These are phyloP conservation scores for Talaromyces pinophilus DNA, from an alignment of 2,329 filamentous ascomycete species.

Conservation along the genomic window DNA sequence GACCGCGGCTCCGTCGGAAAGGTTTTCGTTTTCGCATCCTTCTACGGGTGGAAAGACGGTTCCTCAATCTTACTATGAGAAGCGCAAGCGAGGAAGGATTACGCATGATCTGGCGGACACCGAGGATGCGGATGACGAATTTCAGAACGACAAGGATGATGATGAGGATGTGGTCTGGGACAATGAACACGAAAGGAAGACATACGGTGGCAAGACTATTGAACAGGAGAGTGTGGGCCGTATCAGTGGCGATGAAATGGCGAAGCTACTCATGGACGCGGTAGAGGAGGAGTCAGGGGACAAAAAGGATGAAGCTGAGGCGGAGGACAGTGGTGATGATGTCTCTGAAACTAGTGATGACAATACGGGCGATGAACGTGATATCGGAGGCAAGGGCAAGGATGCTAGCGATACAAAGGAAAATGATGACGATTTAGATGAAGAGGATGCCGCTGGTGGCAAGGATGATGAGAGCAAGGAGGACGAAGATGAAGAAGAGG, in stretches of 20 bases:
- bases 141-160: neutral
- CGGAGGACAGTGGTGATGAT: slow-evolving; percentile 7
- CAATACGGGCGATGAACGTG: neutral
- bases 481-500: neutral
- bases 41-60: slow-evolving; percentile 18
- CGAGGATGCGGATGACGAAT: neutral
- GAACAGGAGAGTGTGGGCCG: too few relatives aligned
- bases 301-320: neutral
- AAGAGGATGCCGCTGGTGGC: neutral
- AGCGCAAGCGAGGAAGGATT: neutral
- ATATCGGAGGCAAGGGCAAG: neutral
- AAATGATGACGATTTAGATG: neutral
- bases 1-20: neutral
- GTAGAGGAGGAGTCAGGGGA: neutral
- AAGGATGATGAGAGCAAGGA: neutral
- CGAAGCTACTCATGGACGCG: neutral
- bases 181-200: neutral
- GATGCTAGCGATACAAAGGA: neutral
- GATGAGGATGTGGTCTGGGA: neutral
- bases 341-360: neutral
- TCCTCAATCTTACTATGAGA: neutral
- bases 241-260: neutral
- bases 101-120: neutral
- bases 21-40: slow-evolving; percentile 6
- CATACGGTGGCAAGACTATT: neutral